Percentiles rank a stretch among this genome's conserved stretches.
phyloP scores from a whole-genome alignment of 2,329 filamentous ascomycete genomes.

The Claviceps paspali region DNA sequence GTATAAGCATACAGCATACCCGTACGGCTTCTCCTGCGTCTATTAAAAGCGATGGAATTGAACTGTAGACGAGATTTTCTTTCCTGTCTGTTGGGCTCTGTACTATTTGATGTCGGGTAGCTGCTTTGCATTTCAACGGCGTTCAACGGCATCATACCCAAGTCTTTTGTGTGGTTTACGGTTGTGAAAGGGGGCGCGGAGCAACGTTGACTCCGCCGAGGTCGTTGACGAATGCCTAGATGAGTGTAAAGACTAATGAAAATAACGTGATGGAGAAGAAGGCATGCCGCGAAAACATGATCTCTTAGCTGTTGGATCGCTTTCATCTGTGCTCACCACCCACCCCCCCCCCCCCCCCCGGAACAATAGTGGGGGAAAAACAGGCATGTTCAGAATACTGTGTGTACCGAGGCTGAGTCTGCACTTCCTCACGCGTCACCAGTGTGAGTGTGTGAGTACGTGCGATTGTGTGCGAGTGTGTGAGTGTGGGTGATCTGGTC shows the following conservation, averaged over 20 bases:
- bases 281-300: neutral
- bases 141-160: slow-evolving; percentile 21
- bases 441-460: too few species aligned
- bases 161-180: slow-evolving; percentile 9
- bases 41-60: neutral
- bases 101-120: slow-evolving; percentile 2
- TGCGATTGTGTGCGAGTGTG: too few species aligned
- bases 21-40: slow-evolving; percentile 2
- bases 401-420: too few species aligned
- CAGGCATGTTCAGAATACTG: too few species aligned
- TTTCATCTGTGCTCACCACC: neutral
- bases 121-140: slow-evolving; percentile 18
- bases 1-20: neutral
- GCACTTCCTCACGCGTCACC: too few species aligned
- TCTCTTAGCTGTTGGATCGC: neutral
- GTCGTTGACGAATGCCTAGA: neutral
- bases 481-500: too few species aligned
- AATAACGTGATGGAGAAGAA: slow-evolving; percentile 3
- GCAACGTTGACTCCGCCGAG: neutral
- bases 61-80: neutral
- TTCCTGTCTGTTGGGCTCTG: neutral
- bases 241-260: slow-evolving; percentile 1
- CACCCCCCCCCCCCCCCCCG: too few species aligned
- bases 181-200: slow-evolving; percentile 1
- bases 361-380: too few species aligned